A percentile compares a stretch with the other conserved stretches of the same genome.
Evolutionary conservation across 148 eudicot genomes (phyloP).

Genomic region (Limonium bicolor): DNA sequence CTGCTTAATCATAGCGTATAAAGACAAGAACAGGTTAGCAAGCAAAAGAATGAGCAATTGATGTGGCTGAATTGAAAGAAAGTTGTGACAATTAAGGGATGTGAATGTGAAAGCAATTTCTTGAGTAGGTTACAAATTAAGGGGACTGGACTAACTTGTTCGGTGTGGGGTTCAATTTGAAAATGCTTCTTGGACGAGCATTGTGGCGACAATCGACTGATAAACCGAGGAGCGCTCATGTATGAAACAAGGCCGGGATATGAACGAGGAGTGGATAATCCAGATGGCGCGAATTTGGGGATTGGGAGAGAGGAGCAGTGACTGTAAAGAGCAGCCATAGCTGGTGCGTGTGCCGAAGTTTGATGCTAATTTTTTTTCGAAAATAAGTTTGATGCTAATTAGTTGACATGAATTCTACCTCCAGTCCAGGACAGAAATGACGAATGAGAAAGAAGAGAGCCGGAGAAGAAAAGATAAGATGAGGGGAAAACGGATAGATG

Average conservation of each 20-base stretch:
- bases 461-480: slow-evolving; percentile 2
- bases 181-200: slow-evolving; percentile 24
- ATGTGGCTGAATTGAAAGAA: not conserved
- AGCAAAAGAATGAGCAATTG: slow-evolving; percentile 1
- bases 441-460: not conserved
- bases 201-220: slow-evolving; percentile 2
- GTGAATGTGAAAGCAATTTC: not conserved
- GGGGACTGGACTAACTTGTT: slow-evolving; percentile 22
- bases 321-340: slow-evolving; percentile 3
- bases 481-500: not conserved
- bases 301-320: not conserved
- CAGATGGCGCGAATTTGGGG: not conserved
- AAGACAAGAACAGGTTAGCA: not conserved
- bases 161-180: slow-evolving; percentile 10
- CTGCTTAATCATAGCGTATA: slow-evolving; percentile 21
- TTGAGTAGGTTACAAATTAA: not conserved
- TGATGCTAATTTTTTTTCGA: no score
- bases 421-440: not conserved
- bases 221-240: not conserved
- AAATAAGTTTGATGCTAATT: no score
- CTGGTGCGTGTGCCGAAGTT: not conserved
- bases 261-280: not conserved
- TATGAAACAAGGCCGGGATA: no score
- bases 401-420: no score
- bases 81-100: not conserved